phyloP scores from a whole-genome alignment of 805 yeast genomes.

The Kregervanrija delftensis region DNA sequence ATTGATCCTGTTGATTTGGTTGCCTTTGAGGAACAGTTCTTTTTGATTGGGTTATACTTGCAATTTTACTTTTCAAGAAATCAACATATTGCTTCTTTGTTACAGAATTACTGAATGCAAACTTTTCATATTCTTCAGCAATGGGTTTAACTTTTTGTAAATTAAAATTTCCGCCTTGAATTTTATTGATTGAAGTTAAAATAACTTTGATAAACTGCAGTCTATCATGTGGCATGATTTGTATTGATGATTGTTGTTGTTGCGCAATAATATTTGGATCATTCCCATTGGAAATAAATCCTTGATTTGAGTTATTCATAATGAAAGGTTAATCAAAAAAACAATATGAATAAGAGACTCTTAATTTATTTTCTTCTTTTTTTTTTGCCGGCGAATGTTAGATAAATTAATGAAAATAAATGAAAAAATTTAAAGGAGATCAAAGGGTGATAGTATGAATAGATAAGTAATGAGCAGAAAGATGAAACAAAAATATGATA shows the following conservation, averaged over 20 bases:
- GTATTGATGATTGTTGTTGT: constrained; percentile 10
- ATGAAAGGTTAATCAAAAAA: too few species aligned
- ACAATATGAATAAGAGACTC: too few species aligned
- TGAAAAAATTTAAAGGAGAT: too few species aligned
- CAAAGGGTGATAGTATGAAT: too few species aligned
- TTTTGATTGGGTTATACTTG: constrained; percentile 31
- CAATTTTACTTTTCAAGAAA: constrained; percentile 34
- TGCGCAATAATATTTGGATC: background rate
- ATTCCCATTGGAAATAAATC: background rate
- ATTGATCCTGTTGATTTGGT: constrained; percentile 17
- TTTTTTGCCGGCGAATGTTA: too few species aligned
- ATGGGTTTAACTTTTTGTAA: constrained; percentile 39
- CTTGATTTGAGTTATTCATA: too few species aligned
- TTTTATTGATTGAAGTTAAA: constrained; percentile 25
- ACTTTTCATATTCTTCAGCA: constrained; percentile 69
- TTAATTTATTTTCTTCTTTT: too few species aligned
- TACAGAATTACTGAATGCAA: constrained; percentile 51
- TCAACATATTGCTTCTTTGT: constrained; percentile 53
- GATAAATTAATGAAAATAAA: too few species aligned
- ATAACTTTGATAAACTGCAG: constrained; percentile 26
- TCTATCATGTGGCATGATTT: constrained; percentile 25
- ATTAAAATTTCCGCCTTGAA: constrained; percentile 26
- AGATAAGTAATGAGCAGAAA: too few species aligned
- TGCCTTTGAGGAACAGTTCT: constrained; percentile 18
- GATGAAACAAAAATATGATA: too few species aligned